These are phyloP conservation scores for Dendrocalamus sinicus DNA, from an alignment of 176 grass and related monocot genomes.

Conservation along the genomic window DNA sequence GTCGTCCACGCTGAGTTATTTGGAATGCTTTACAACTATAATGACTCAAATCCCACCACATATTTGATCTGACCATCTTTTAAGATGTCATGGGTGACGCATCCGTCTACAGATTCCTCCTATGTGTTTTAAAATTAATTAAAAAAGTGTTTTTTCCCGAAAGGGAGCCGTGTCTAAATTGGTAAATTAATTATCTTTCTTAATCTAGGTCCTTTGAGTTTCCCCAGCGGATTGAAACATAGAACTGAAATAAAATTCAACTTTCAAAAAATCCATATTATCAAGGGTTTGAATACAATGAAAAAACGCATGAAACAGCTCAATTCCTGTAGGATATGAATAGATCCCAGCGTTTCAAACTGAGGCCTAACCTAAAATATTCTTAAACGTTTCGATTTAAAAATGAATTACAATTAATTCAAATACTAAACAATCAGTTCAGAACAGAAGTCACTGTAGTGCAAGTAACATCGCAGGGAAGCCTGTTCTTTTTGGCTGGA, in stretches of 20 bases:
- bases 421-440: background rate
- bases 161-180: background rate
- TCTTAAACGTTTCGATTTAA: background rate
- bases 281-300: background rate
- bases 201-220: background rate
- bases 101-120: background rate
- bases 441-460: background rate
- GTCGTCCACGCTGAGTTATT: background rate
- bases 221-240: background rate
- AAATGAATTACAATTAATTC: background rate
- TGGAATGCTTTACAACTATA: background rate
- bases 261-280: background rate
- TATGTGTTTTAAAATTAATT: background rate
- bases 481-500: background rate
- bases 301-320: background rate
- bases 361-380: background rate
- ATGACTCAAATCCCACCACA: background rate
- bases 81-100: background rate
- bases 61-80: background rate
- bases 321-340: background rate
- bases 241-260: background rate
- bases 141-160: background rate
- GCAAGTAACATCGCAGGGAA: no score
- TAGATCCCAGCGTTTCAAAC: background rate
- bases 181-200: background rate